Base-by-base conservation (phyloP, 2,329 filamentous ascomycete species). In the Beauveria sp. region DNA sequence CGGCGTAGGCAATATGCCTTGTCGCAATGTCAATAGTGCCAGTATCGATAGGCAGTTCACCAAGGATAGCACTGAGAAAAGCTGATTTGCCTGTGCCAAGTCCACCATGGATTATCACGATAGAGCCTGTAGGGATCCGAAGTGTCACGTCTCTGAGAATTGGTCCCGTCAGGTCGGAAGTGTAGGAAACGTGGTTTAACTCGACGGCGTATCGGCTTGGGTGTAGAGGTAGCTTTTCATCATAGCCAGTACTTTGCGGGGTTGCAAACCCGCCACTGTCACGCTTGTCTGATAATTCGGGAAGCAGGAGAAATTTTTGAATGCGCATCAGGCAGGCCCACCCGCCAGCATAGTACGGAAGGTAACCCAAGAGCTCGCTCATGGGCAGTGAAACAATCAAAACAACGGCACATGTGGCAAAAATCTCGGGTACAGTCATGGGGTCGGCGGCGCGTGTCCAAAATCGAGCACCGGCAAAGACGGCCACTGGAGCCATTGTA, bases 71-170 rank as follows among this genome's bases (percentile, higher is more conserved):
- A 50, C 71, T 72, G 3, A 73, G 62, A 2, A 73, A 31, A n/a
- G 66, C 73, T 0, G 72, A 73, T 50, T 73, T 73, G 6, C 72
- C 72, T 5, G 66, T 71, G 2, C 70, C 70, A 14, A 74, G 66
- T 0, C 70, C 71, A 0, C 73, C 72, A 20, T 74, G 59, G 5
- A 74, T 40, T 60, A 73, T 69, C 18, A 69, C 69, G 12, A 73
- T 64, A 0, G 70, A 70, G 16, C 71, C 69, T 12, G 64, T 64
- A 10, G 60, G 45, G 14, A 61, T 49, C 2, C 51, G 40, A 10
- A 61, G 22, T 10, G 28, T 55, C 20, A 61, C 50, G 24, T 61
- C 51, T 54, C 28, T n/a, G 6, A 61, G 42, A 26, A 61, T 49
- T 1, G 42, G 59, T 1, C 50, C 51, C 3, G 59, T 26, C 8